Conservation (phyloP, 2,329 filamentous ascomycete species). For the Rosellinia necatrix region DNA sequence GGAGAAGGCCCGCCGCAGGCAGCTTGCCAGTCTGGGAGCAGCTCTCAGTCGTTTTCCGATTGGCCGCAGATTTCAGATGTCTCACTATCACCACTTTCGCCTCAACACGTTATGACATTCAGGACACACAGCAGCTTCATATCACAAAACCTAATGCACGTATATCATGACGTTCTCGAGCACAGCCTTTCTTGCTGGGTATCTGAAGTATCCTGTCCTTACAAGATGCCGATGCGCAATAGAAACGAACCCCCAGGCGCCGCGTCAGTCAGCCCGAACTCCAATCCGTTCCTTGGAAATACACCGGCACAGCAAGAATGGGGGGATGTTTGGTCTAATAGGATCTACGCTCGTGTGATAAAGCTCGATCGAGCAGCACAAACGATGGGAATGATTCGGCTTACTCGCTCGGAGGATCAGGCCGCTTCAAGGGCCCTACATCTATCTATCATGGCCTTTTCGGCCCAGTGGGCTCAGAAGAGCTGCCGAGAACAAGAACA, state of each 20-base stretch:
- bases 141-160: background rate
- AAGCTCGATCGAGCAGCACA: background rate
- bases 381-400: background rate
- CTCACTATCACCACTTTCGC: background rate
- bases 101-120: background rate
- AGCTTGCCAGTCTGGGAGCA: no score
- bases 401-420: background rate
- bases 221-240: background rate
- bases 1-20: no score
- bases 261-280: no score
- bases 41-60: no score
- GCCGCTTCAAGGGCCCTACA: background rate
- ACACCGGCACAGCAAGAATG: background rate
- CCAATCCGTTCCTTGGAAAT: no score
- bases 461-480: background rate
- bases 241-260: no score
- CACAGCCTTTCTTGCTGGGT: background rate
- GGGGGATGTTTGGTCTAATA: background rate
- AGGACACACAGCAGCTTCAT: background rate
- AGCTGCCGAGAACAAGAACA: background rate
- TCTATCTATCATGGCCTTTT: background rate
- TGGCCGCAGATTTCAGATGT: no score
- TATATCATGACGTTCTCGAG: conserved; percentile 2
- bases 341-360: background rate
- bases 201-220: background rate